phyloP scores from a whole-genome alignment of 2,329 filamentous ascomycete genomes.

The Fusarium acutatum region DNA sequence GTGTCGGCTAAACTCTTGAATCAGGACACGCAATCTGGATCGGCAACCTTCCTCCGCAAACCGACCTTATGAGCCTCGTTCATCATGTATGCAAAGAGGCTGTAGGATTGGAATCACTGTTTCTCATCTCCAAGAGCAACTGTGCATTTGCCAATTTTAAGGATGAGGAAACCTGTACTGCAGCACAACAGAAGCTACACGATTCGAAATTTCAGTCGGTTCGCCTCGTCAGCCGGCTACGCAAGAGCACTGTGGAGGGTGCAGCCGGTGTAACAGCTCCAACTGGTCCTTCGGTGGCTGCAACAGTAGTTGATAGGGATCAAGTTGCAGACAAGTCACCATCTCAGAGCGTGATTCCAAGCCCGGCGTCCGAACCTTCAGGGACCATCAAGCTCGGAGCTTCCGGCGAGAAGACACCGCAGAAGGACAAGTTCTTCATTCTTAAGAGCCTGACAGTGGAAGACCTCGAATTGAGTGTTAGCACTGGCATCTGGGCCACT shows the following conservation, averaged over 20 bases:
- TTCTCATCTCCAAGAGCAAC: slow-evolving; percentile 95
- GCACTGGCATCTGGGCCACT: slow-evolving; percentile 90
- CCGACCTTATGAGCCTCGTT: slow-evolving; percentile 84
- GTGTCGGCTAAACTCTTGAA: slow-evolving; percentile 4
- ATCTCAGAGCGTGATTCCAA: neutral
- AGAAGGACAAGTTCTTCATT: slow-evolving; percentile 84
- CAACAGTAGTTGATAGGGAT: slow-evolving; percentile 35
- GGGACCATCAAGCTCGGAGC: neutral
- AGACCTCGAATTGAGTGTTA: slow-evolving; percentile 88
- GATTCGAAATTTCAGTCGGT: slow-evolving; percentile 90
- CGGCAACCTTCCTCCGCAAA: slow-evolving; percentile 87
- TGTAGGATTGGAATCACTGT: slow-evolving; percentile 83
- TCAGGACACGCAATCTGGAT: slow-evolving; percentile 92
- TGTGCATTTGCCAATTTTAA: slow-evolving; percentile 97
- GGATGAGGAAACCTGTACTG: slow-evolving; percentile 76
- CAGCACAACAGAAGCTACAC: slow-evolving; percentile 85
- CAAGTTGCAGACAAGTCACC: slow-evolving; percentile 9
- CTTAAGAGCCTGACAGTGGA: slow-evolving; percentile 92
- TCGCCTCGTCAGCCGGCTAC: slow-evolving; percentile 83
- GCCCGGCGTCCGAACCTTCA: slow-evolving; percentile 3
- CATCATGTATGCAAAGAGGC: slow-evolving; percentile 87
- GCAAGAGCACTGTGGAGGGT: slow-evolving; percentile 63
- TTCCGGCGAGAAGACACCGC: slow-evolving; percentile 25
- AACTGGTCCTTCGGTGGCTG: slow-evolving; percentile 61
- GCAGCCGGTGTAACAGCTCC: slow-evolving; percentile 59